Evolutionary conservation across 2,329 filamentous ascomycete species (phyloP), one percentile per base, ranked within the genome.

Genomic region (Alternaria brassicae): DNA sequence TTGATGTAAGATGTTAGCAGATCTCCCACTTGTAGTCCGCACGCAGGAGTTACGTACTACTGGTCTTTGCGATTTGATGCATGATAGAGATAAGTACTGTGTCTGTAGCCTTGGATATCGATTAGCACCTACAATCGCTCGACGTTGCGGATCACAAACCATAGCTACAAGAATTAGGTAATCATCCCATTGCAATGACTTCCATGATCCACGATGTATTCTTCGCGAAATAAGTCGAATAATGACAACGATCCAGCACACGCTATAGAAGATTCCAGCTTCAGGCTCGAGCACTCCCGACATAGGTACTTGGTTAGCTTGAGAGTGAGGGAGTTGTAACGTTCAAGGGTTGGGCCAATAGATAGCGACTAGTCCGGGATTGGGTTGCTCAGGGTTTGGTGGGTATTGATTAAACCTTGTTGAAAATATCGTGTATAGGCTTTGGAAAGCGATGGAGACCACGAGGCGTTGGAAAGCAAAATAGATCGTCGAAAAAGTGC

Each of bases 91-190:
- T 72, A 19, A 78, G 56, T 17, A 74, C 62, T 5, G 76, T 77
- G 51, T 75, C 71, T 25, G 76, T 75, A 25, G 62, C 51, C 75
- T 78, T 34, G 2, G 12, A 5, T 13, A 13, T 37, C 7, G 32
- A 45, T 67, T 37, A 67, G 61, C 32, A 52, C 36, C 13, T 49
- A 25, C n/a, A 47, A 27, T 13, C 4, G 15, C 21, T 25, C 17
- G 17, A 36, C 2, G 17, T 27, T 15, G 23, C 8, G 40, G n/a
- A 4, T 41, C 9, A 40, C 66, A 21, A 67, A 77, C 75, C 72
- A 78, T 73, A 23, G 75, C 74, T 12, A 73, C 40, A 37, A 77
- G 45, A 15, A 78, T 76, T 44, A 78, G 54, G 39, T 72, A 76
- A 47, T 79, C 77, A 48, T 79, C 77, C 12, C 70, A 49, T 55